Evolutionary conservation across 2,329 filamentous ascomycete species (phyloP).

Genomic region (Ophiostoma sp.): DNA sequence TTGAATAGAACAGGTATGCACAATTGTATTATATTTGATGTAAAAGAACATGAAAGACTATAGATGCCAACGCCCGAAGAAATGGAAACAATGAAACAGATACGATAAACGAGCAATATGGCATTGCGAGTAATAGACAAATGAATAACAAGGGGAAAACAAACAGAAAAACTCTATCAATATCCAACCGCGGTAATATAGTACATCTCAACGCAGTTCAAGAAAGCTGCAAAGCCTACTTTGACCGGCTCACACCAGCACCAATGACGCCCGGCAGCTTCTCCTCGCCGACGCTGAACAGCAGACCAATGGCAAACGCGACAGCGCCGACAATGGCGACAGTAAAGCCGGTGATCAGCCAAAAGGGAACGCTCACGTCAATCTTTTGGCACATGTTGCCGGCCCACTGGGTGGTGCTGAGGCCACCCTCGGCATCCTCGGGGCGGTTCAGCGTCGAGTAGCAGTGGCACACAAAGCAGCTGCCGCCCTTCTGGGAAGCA

Average conservation of each 20-base stretch:
- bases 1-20: neutral
- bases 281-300: conserved; percentile 79
- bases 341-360: conserved; percentile 72
- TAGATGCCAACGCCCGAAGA: conserved; percentile 15
- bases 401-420: conserved; percentile 65
- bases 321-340: conserved; percentile 64
- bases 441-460: conserved; percentile 44
- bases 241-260: conserved; percentile 79
- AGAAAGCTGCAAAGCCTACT: conserved; percentile 37
- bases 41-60: neutral
- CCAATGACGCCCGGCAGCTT: conserved; percentile 90
- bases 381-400: conserved; percentile 85
- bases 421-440: conserved; percentile 35
- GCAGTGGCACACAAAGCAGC: conserved; percentile 78
- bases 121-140: neutral
- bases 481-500: conserved; percentile 28
- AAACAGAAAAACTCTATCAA: neutral
- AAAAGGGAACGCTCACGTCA: conserved; percentile 84
- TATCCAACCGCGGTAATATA: conserved; percentile 12
- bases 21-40: conserved; percentile 12
- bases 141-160: neutral
- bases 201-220: conserved; percentile 1
- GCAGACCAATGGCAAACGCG: conserved; percentile 65
- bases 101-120: neutral
- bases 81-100: conserved; percentile 5